Evolutionary conservation across 106 monocot genomes (phyloP).

Genomic region (Phalaenopsis aphrodite): DNA sequence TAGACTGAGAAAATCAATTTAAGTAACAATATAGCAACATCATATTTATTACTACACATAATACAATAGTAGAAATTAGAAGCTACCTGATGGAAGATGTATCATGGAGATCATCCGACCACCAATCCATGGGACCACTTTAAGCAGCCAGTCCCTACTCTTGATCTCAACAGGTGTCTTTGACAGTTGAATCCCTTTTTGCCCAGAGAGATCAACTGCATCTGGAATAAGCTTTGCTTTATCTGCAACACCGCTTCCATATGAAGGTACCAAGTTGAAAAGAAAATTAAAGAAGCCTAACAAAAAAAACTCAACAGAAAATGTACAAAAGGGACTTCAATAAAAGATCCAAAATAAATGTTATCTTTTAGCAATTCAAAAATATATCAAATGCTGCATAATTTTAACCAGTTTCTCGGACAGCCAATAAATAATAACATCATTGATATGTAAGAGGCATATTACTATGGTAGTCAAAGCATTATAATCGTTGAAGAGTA

Average conservation of each 20-base stretch:
- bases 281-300: not conserved
- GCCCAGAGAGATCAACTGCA: constrained; percentile 23
- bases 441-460: not conserved
- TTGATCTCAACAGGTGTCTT: constrained; percentile 65
- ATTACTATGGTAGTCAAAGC: not conserved
- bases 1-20: not conserved
- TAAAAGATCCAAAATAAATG: not conserved
- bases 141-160: constrained; percentile 74
- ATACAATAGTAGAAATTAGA: not conserved
- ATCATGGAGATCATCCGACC: constrained; percentile 87
- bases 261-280: not conserved
- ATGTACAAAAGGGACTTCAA: not conserved
- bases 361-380: not conserved
- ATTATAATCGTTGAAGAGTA: not conserved
- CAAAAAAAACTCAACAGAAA: not conserved
- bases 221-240: constrained; percentile 55
- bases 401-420: not conserved
- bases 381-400: not conserved
- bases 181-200: constrained; percentile 56
- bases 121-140: constrained; percentile 88
- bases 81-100: constrained; percentile 80
- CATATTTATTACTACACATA: not conserved
- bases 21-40: not conserved
- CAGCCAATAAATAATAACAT: not conserved
- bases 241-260: constrained; percentile 34